phyloP scores from a whole-genome alignment of 495 filamentous ascomycete species.

The Chaetomium fimeti region DNA sequence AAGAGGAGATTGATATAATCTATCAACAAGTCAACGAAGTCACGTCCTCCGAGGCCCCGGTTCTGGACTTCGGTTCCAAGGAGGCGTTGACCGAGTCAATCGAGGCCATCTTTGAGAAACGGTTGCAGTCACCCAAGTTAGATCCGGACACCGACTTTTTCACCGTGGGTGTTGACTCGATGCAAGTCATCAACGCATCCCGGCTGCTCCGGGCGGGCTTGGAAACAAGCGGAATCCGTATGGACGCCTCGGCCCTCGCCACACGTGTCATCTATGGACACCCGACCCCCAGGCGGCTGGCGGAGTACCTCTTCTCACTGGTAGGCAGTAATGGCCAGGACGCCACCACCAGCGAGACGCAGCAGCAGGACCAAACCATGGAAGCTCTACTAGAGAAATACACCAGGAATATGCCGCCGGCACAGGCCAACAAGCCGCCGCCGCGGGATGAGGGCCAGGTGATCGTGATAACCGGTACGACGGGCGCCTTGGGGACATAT shows the following conservation, averaged over 20 bases:
- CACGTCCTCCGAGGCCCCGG: slow-evolving; percentile 23
- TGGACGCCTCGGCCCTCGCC: slow-evolving; percentile 36
- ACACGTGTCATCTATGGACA: slow-evolving; percentile 44
- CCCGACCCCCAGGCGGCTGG: slow-evolving; percentile 39
- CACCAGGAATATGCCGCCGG: slow-evolving; percentile 34
- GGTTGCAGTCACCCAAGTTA: slow-evolving; percentile 34
- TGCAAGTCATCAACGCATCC: slow-evolving; percentile 48
- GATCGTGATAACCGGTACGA: slow-evolving; percentile 59
- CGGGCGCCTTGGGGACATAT: slow-evolving; percentile 59
- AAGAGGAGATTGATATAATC: slow-evolving; percentile 52
- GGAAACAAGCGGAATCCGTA: slow-evolving; percentile 29
- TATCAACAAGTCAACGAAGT: slow-evolving; percentile 38
- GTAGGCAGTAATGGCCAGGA: slow-evolving; percentile 25
- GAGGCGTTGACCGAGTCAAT: slow-evolving; percentile 39
- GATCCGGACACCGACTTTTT: slow-evolving; percentile 46
- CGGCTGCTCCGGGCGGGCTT: slow-evolving; percentile 39
- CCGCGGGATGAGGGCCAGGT: slow-evolving; percentile 41
- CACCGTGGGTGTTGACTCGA: slow-evolving; percentile 51
- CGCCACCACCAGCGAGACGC: slow-evolving; percentile 10
- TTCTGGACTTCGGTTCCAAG: slow-evolving; percentile 36
- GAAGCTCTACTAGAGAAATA: slow-evolving; percentile 42
- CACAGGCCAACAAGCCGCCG: slow-evolving; percentile 31
- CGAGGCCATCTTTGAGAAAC: slow-evolving; percentile 34
- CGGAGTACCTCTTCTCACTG: slow-evolving; percentile 33
- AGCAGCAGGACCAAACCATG: slow-evolving; percentile 36